These are phyloP conservation scores for Colletotrichum lini DNA, from an alignment of 2,329 filamentous ascomycete species.

Conservation along the genomic window DNA sequence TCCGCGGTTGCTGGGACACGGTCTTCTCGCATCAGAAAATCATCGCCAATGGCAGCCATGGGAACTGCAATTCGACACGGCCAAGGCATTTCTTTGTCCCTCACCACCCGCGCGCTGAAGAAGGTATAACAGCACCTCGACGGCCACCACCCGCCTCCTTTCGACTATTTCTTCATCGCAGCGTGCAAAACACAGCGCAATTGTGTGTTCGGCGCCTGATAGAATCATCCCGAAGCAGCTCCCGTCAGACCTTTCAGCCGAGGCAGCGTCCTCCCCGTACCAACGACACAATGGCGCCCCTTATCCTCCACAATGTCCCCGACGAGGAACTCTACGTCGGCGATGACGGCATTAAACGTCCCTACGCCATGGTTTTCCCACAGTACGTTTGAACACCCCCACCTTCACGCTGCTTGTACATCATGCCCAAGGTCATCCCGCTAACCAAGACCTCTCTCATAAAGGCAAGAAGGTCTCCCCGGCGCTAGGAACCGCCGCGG, in stretches of 20 bases:
- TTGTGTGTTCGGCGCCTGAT: neutral
- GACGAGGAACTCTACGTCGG: conserved; percentile 78
- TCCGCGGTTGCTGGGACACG: conserved; percentile 38
- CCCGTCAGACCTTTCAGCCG: neutral
- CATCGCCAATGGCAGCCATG: conserved; percentile 25
- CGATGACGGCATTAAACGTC: conserved; percentile 75
- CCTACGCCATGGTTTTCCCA: conserved; percentile 77
- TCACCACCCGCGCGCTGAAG: conserved; percentile 10
- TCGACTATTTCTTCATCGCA: neutral
- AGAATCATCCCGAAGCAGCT: conserved; percentile 24
- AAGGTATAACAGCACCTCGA: conserved; percentile 39
- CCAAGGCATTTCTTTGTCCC: conserved; percentile 20
- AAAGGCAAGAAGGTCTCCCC: conserved; percentile 67
- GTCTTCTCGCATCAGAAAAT: conserved; percentile 36
- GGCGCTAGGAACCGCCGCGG: conserved; percentile 65
- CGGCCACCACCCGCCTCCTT: conserved; percentile 13
- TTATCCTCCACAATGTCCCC: conserved; percentile 78
- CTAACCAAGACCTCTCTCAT: conserved; percentile 30
- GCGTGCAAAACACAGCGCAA: conserved; percentile 1
- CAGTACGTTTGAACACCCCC: conserved; percentile 60
- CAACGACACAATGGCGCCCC: conserved; percentile 67
- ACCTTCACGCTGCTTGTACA: neutral
- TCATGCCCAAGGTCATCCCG: conserved; percentile 13
- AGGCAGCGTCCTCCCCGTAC: conserved; percentile 49
- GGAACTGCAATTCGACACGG: conserved; percentile 7